Percentiles rank a stretch among this genome's conserved stretches.
Conservation (phyloP, 164 flowering plant genomes). For the Berberis thunbergii region DNA sequence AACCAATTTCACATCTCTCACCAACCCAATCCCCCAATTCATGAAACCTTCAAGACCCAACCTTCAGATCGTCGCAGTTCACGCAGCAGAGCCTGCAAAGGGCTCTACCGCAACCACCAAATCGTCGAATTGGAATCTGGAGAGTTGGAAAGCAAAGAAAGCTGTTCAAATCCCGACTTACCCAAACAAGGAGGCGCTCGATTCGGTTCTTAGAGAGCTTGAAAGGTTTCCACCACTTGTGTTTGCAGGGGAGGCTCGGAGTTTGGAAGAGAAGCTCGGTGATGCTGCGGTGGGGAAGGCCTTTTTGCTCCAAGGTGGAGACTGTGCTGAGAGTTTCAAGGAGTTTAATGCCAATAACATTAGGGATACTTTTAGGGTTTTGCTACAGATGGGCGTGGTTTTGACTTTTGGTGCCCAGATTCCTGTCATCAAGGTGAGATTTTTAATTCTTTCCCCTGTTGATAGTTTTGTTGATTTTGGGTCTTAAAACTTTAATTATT, state of each 20-base stretch:
- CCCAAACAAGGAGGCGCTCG: conserved; percentile 3
- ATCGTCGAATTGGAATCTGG: neutral
- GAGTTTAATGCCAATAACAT: conserved; percentile 21
- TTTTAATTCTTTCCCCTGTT: neutral
- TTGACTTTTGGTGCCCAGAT: conserved; percentile 20
- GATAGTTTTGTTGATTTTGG: neutral
- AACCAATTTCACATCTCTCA: no score
- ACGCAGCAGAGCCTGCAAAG: no score
- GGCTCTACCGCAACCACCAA: no score
- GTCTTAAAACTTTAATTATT: neutral
- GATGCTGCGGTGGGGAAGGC: conserved; percentile 21
- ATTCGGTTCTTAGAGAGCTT: conserved; percentile 2
- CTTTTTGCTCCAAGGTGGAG: conserved; percentile 23
- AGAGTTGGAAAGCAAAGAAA: conserved; percentile 2
- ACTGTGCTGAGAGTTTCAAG: conserved; percentile 28
- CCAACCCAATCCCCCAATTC: no score
- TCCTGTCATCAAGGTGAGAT: conserved; percentile 19
- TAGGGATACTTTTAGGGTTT: conserved; percentile 19
- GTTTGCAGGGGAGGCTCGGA: conserved; percentile 24
- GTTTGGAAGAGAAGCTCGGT: conserved; percentile 15
- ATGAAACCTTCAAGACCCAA: no score
- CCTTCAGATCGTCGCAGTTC: no score
- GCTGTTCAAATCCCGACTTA: conserved; percentile 2
- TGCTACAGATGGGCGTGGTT: conserved; percentile 22
- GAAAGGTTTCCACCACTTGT: conserved; percentile 18